Percentiles rank a stretch among this genome's conserved stretches.
These are phyloP conservation scores for Venturiaceae sp. DNA, from an alignment of 2,329 filamentous ascomycete species.

Conservation along the genomic window DNA sequence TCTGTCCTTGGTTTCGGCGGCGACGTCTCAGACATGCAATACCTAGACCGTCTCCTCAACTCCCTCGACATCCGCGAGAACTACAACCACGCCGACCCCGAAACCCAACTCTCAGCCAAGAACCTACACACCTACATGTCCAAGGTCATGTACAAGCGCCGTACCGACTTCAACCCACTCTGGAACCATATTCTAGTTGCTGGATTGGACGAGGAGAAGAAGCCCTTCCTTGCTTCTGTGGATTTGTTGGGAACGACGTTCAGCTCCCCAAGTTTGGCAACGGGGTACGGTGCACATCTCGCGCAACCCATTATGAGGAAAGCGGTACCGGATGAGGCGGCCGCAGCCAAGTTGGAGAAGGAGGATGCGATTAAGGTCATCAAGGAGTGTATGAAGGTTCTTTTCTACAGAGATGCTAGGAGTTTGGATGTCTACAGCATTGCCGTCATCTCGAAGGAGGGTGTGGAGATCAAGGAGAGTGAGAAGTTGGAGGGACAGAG, in stretches of 20 bases:
- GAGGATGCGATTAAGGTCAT: slow-evolving; percentile 74
- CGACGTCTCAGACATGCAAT: slow-evolving; percentile 98
- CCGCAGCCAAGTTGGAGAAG: slow-evolving; percentile 59
- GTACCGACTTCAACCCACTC: slow-evolving; percentile 90
- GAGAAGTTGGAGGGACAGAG: slow-evolving; percentile 91
- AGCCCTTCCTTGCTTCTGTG: slow-evolving; percentile 83
- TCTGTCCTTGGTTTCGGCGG: slow-evolving; percentile 89
- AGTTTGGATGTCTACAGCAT: slow-evolving; percentile 87
- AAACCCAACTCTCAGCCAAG: slow-evolving; percentile 60
- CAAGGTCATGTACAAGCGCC: slow-evolving; percentile 92
- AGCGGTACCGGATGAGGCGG: slow-evolving; percentile 73
- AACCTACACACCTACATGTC: slow-evolving; percentile 95
- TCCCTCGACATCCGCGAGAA: slow-evolving; percentile 83
- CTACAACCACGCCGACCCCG: slow-evolving; percentile 46
- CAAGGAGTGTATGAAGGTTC: slow-evolving; percentile 94
- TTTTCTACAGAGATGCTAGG: slow-evolving; percentile 94
- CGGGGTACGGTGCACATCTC: slow-evolving; percentile 86
- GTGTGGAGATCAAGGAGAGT: slow-evolving; percentile 70
- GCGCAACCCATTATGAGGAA: slow-evolving; percentile 85
- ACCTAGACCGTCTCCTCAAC: slow-evolving; percentile 83
- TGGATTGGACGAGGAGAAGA: slow-evolving; percentile 65
- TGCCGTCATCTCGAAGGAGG: slow-evolving; percentile 79
- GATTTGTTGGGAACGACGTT: slow-evolving; percentile 93
- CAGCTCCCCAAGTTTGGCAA: slow-evolving; percentile 77
- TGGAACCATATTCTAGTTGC: slow-evolving; percentile 95